These are phyloP conservation scores for Rhizomucor pusillus DNA, from an alignment of 371 early-diverging fungal genomes.

Conservation along the genomic window DNA sequence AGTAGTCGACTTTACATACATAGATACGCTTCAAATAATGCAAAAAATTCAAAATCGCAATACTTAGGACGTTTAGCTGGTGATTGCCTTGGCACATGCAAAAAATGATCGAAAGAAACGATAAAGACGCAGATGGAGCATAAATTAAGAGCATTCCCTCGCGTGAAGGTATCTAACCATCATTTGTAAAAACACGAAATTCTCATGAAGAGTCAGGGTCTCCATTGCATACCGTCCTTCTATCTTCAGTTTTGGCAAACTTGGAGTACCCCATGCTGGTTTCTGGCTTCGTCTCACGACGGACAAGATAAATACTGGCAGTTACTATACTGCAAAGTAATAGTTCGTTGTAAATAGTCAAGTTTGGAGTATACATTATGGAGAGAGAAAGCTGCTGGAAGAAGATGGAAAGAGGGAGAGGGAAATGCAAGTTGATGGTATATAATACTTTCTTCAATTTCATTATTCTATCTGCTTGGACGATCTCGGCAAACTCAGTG, in stretches of 20 bases:
- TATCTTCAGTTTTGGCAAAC: slow-evolving; percentile 13
- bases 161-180: slow-evolving; percentile 24
- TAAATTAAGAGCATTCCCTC: slow-evolving; percentile 41
- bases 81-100: not conserved
- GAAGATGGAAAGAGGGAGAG: slow-evolving; percentile 5
- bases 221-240: slow-evolving; percentile 1
- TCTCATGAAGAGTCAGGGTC: not conserved
- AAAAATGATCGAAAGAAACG: slow-evolving; percentile 1
- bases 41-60: slow-evolving; percentile 9
- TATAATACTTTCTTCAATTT: not conserved
- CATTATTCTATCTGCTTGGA: not conserved
- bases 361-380: slow-evolving; percentile 20
- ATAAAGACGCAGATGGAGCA: slow-evolving; percentile 15
- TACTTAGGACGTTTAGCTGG: slow-evolving; percentile 1
- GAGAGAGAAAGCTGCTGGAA: not conserved
- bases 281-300: slow-evolving; percentile 22
- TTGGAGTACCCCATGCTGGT: slow-evolving; percentile 38
- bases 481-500: not conserved
- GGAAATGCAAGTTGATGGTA: not conserved
- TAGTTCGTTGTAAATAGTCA: slow-evolving; percentile 3
- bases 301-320: not conserved
- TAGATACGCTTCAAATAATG: slow-evolving; percentile 35
- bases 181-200: not conserved
- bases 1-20: slow-evolving; percentile 13
- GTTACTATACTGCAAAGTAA: slow-evolving; percentile 1